Percentiles rank a stretch among this genome's conserved stretches.
Conservation (phyloP, 495 filamentous ascomycete genomes). For the Aspergillus diversus region DNA sequence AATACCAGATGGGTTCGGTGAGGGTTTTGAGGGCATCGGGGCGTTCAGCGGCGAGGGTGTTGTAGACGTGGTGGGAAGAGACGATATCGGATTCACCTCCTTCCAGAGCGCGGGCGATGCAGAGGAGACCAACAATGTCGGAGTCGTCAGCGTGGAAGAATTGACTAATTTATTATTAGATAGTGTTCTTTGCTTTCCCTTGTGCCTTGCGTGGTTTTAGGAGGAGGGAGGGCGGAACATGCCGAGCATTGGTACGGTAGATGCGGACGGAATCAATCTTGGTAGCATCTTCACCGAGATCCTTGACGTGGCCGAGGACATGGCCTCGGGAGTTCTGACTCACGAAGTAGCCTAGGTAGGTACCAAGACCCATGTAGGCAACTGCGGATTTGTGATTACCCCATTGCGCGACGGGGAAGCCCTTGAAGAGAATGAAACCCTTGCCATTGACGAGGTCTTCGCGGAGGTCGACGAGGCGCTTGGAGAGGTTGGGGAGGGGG, state of each 20-base stretch:
- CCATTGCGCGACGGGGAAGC: conserved; percentile 77
- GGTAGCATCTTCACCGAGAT: conserved; percentile 79
- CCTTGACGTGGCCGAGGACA: conserved; percentile 88
- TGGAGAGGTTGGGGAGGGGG: conserved; percentile 63
- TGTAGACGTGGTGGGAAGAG: conserved; percentile 81
- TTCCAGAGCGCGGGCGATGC: conserved; percentile 74
- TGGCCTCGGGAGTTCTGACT: conserved; percentile 88
- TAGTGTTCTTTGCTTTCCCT: not conserved
- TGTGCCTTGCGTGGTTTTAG: too few relatives aligned
- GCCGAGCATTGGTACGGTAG: conserved; percentile 85
- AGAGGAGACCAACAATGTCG: conserved; percentile 85
- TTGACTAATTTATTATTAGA: conserved; percentile 45
- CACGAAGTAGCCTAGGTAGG: conserved; percentile 82
- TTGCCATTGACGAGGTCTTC: conserved; percentile 79
- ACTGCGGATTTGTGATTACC: conserved; percentile 78
- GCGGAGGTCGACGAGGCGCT: conserved; percentile 59
- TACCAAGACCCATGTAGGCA: conserved; percentile 90
- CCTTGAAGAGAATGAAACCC: conserved; percentile 89
- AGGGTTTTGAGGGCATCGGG: conserved; percentile 79
- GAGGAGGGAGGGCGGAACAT: conserved; percentile 26
- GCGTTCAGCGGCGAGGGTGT: conserved; percentile 70
- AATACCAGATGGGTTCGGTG: conserved; percentile 84
- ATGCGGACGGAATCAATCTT: conserved; percentile 84
- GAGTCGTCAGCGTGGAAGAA: conserved; percentile 83
- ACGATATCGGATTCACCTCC: conserved; percentile 87